Conservation (phyloP, 257 asterid genomes). For the Solanum gracilifrons region DNA sequence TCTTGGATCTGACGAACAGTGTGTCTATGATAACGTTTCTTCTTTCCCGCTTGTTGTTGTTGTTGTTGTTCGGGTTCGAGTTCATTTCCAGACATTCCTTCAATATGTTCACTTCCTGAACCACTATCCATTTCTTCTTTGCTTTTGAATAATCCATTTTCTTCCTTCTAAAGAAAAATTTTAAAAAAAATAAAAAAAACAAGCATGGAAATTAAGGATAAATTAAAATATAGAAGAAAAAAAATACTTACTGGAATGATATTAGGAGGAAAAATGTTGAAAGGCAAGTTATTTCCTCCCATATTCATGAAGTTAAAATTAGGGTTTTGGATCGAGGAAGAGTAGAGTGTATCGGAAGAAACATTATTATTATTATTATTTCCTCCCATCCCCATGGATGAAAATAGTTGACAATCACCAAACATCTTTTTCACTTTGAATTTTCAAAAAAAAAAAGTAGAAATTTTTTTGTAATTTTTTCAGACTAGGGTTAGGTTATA, state of each 20-base stretch:
- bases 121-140: slow-evolving; percentile 81
- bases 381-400: slow-evolving; percentile 56
- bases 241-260: slow-evolving; percentile 45
- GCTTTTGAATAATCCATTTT: slow-evolving; percentile 41
- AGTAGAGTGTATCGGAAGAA: slow-evolving; percentile 20
- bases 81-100: slow-evolving; percentile 66
- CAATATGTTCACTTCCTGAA: slow-evolving; percentile 78
- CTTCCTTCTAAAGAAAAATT: slow-evolving; percentile 46
- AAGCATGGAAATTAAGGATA: neutral
- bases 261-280: slow-evolving; percentile 66
- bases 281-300: slow-evolving; percentile 43
- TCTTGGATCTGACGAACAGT: slow-evolving; percentile 93
- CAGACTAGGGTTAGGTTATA: neutral
- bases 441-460: neutral
- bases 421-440: slow-evolving; percentile 32
- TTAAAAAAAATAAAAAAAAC: neutral
- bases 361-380: slow-evolving; percentile 12
- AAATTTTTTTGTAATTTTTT: neutral
- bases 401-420: slow-evolving; percentile 85
- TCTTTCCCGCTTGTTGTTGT: slow-evolving; percentile 25
- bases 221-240: neutral
- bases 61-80: slow-evolving; percentile 28
- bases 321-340: slow-evolving; percentile 54
- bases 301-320: slow-evolving; percentile 65
- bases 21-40: slow-evolving; percentile 91